phyloP scores from a whole-genome alignment of 768 basidiomycete species.

The Tulasnella calospora region DNA sequence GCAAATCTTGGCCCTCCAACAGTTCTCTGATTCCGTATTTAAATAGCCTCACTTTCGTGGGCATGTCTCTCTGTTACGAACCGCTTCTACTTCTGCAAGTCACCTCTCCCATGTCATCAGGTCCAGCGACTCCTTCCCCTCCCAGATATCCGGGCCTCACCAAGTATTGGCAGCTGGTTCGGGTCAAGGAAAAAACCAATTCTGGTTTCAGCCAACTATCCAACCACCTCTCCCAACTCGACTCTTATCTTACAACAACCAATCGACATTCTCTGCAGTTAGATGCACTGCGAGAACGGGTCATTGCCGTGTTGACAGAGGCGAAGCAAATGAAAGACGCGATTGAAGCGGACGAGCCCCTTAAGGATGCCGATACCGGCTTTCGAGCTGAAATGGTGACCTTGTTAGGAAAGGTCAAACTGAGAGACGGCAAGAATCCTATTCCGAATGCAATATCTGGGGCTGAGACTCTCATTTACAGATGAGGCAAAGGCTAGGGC shows the following conservation, averaged over 20 bases:
- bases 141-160: neutral
- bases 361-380: too few species aligned
- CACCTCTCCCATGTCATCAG: too few species aligned
- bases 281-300: neutral
- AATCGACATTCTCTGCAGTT: neutral
- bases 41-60: neutral
- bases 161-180: neutral
- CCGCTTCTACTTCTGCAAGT: too few species aligned
- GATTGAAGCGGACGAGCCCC: neutral
- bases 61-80: neutral
- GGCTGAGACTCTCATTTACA: too few species aligned
- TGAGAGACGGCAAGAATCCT: too few species aligned
- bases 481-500: too few species aligned
- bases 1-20: neutral
- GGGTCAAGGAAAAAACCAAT: neutral
- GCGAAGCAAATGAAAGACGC: neutral
- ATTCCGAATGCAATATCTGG: too few species aligned
- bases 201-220: neutral
- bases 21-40: neutral
- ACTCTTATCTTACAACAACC: neutral
- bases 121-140: neutral
- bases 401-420: too few species aligned
- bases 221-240: neutral
- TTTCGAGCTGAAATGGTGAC: too few species aligned
- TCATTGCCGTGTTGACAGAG: neutral